Conservation (phyloP, 2,329 filamentous ascomycete genomes). For the Epichloe scottii region DNA sequence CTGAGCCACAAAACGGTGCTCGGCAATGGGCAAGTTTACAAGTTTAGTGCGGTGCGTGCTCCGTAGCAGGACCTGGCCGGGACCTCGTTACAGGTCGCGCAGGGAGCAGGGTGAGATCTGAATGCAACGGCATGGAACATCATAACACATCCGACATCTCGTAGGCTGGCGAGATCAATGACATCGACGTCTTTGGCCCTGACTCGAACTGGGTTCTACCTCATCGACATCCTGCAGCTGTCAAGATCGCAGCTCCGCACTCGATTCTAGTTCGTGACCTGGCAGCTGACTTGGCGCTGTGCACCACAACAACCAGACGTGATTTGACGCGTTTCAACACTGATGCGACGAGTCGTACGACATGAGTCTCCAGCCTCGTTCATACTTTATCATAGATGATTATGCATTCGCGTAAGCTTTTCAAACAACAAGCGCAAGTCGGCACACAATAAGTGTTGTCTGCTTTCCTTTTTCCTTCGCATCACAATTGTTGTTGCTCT, state of each 20-base stretch:
- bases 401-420: not conserved
- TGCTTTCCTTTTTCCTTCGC: not conserved
- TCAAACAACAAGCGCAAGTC: not conserved
- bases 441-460: too few relatives aligned
- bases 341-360: not conserved
- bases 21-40: not conserved
- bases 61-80: not conserved
- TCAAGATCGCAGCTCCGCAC: not conserved
- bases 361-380: not conserved
- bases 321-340: not conserved
- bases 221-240: not conserved
- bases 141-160: too few relatives aligned
- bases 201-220: not conserved
- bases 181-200: not conserved
- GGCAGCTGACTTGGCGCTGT: not conserved
- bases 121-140: too few relatives aligned
- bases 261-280: not conserved
- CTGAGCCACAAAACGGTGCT: not conserved
- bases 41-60: not conserved
- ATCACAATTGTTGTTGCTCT: too few relatives aligned
- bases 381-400: not conserved
- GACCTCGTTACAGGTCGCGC: not conserved
- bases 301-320: not conserved
- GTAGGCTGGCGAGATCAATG: too few relatives aligned
- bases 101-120: constrained; percentile 5